phyloP scores from a whole-genome alignment of 164 flowering plant genomes.

The Houttuynia cordata region DNA sequence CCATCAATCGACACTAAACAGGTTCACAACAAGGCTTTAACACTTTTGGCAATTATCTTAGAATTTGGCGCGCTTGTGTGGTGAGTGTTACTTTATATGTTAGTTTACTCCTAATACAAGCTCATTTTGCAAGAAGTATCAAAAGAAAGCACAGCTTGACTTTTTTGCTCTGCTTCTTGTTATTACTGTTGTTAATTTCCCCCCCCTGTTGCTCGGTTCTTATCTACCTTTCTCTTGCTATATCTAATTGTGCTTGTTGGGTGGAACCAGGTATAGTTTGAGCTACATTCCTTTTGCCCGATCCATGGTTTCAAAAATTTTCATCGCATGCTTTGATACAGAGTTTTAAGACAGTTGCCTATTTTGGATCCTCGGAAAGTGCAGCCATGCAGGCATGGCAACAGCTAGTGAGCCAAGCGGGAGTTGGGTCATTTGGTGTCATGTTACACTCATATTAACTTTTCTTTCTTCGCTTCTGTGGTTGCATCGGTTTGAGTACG shows the following conservation, averaged over 20 bases:
- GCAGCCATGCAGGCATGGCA: too few relatives aligned
- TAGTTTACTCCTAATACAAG: background rate
- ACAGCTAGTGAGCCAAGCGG: background rate
- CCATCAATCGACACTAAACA: constrained; percentile 12
- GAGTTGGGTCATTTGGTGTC: background rate
- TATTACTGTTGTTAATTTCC: background rate
- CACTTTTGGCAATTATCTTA: constrained; percentile 65
- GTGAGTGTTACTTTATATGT: constrained; percentile 24
- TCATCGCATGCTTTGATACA: constrained; percentile 75
- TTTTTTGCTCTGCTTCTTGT: background rate
- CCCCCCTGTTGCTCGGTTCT: too few relatives aligned
- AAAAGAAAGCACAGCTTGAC: background rate
- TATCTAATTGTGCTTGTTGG: background rate
- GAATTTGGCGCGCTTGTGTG: constrained; percentile 88
- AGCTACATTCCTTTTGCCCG: constrained; percentile 94
- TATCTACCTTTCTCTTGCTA: background rate
- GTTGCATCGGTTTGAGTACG: background rate
- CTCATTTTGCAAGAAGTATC: background rate
- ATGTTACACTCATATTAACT: too few relatives aligned
- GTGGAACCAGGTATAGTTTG: constrained; percentile 68
- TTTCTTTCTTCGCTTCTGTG: background rate
- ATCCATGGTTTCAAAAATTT: constrained; percentile 65
- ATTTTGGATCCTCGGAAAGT: background rate
- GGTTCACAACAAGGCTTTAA: constrained; percentile 82
- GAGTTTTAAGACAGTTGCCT: constrained; percentile 36